These are phyloP conservation scores for Candida ortonii DNA, from an alignment of 805 yeast species.

Conservation along the genomic window DNA sequence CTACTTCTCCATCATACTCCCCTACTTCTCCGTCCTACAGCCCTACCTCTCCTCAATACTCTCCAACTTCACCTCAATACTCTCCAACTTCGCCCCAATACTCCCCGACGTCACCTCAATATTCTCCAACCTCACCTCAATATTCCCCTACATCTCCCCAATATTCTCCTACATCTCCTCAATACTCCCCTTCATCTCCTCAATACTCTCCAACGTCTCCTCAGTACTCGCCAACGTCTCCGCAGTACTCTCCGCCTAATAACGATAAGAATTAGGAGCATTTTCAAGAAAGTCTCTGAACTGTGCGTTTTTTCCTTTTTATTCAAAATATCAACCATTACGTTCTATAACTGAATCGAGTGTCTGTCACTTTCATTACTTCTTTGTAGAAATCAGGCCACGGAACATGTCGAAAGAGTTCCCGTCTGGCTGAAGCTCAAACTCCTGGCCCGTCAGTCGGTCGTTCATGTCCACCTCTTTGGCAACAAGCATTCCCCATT, in stretches of 20 bases:
- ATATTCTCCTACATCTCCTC: slow-evolving; percentile 73
- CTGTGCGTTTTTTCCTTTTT: slow-evolving; percentile 17
- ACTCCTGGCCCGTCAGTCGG: slow-evolving; percentile 49
- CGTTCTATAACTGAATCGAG: slow-evolving; percentile 1
- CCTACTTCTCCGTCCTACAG: slow-evolving; percentile 71
- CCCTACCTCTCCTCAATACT: slow-evolving; percentile 77
- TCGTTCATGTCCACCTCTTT: slow-evolving; percentile 54
- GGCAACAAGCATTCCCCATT: slow-evolving; percentile 80
- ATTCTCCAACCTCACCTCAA: slow-evolving; percentile 66
- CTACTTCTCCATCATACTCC: slow-evolving; percentile 77
- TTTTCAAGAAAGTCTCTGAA: too few relatives aligned
- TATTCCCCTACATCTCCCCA: slow-evolving; percentile 68
- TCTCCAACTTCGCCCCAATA: slow-evolving; percentile 71
- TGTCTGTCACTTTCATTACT: slow-evolving; percentile 9
- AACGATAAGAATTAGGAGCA: slow-evolving; percentile 20
- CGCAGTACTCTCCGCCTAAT: slow-evolving; percentile 60
- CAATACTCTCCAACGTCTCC: slow-evolving; percentile 69
- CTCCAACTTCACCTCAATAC: slow-evolving; percentile 80
- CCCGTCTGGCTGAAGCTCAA: slow-evolving; percentile 92
- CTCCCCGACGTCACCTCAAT: slow-evolving; percentile 77
- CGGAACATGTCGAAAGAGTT: slow-evolving; percentile 93
- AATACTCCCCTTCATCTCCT: slow-evolving; percentile 78
- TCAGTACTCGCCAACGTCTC: slow-evolving; percentile 66
- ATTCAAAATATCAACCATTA: slow-evolving; percentile 16
- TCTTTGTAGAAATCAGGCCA: slow-evolving; percentile 73